Evolutionary conservation across 2,329 filamentous ascomycete species (phyloP).

Genomic region (Aspergillus sojae): DNA sequence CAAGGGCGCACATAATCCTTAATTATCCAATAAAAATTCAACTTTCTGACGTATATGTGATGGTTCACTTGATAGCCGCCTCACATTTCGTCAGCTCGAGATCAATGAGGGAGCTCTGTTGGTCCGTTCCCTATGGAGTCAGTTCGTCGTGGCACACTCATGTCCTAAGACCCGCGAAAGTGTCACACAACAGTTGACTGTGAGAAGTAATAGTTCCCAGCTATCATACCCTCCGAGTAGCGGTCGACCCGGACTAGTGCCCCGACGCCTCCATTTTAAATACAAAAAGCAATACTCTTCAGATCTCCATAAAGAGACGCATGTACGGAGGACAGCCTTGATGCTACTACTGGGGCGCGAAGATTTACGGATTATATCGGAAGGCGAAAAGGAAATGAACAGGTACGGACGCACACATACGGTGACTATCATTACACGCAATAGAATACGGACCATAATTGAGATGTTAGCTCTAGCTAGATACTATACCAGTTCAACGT

Average conservation of each 20-base stretch:
- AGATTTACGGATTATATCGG: neutral
- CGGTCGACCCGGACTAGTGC: neutral
- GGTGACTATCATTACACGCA: neutral
- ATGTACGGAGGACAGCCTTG: neutral
- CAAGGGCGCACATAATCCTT: neutral
- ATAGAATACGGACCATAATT: neutral
- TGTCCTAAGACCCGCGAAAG: constrained; percentile 14
- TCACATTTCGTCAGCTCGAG: constrained; percentile 14
- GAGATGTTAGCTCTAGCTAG: neutral
- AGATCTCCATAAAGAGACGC: neutral
- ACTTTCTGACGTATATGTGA: constrained; percentile 6
- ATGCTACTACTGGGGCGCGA: too few species aligned
- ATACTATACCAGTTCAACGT: constrained; percentile 1
- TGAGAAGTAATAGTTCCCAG: constrained; percentile 6
- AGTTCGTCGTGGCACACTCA: constrained; percentile 21
- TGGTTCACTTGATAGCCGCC: constrained; percentile 15
- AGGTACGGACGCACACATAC: neutral
- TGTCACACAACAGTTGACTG: constrained; percentile 19
- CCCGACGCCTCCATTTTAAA: too few species aligned
- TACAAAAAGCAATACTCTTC: neutral
- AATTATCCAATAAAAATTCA: constrained; percentile 14
- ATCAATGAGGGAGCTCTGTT: constrained; percentile 11
- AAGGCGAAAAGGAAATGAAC: too few species aligned
- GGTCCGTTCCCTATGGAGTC: constrained; percentile 12
- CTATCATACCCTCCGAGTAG: neutral